Conservation (phyloP, 257 asterid species). For the Solanum virginianum region DNA sequence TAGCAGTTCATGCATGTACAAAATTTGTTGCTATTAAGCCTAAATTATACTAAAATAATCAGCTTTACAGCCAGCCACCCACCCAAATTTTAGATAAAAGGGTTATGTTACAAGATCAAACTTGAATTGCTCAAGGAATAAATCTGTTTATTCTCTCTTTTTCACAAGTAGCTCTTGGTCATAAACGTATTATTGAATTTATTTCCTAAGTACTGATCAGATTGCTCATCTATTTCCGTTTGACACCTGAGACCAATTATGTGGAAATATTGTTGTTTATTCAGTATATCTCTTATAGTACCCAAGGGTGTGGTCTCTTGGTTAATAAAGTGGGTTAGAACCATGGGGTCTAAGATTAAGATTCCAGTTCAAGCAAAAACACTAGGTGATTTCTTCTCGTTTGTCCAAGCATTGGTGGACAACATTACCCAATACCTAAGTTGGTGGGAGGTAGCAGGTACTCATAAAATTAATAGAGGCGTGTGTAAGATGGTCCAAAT, state of each 20-base stretch:
- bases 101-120: background rate
- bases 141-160: background rate
- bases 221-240: background rate
- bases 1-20: background rate
- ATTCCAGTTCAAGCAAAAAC: background rate
- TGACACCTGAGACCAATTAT: background rate
- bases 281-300: background rate
- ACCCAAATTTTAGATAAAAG: background rate
- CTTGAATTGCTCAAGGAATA: background rate
- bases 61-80: background rate
- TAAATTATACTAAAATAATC: background rate
- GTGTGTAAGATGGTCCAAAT: background rate
- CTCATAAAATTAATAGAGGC: background rate
- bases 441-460: background rate
- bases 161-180: background rate
- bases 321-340: background rate
- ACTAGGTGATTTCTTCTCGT: background rate
- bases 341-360: background rate
- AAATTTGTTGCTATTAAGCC: background rate
- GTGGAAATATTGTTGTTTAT: background rate
- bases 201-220: background rate
- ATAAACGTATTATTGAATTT: background rate
- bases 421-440: background rate
- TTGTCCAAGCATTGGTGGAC: background rate
- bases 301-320: background rate